Evolutionary conservation across 2,329 filamentous ascomycete genomes (phyloP), one percentile per base, ranked within the genome.

Genomic region (Xylariaceae sp.): DNA sequence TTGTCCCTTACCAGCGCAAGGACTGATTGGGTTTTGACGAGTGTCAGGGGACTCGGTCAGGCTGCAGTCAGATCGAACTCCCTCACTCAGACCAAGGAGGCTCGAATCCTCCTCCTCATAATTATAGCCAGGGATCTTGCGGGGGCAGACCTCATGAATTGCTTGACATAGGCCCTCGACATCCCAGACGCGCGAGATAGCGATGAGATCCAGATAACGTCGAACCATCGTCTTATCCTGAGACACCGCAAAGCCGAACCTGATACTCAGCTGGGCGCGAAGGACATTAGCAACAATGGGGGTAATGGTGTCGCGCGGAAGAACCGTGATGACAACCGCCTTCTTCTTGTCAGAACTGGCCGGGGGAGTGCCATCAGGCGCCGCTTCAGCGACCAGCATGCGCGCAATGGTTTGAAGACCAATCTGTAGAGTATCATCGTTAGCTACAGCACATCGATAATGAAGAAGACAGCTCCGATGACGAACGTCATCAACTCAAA

Each of bases 111-210:
- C 34, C 53, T 51, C 34, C 10, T 34, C 30, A 52, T 30, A 23
- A 51, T 30, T 5, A 30, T 30, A 30, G 23, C 23, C 23, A 30
- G 23, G 4, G 5, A 30, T 30, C 23, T 30, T 30, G 23, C 23
- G 23, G 23, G 23, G 23, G 23, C 23, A 30, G 23, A 30, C 23
- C 64, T 87, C 84, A 1, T 68, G 71, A 39, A 87, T 65, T 0
- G 82, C 82, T 67, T 86, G 82, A 76, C 76, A 79, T 15, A 87
- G 65, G 0, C 84, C 84, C 51, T 84, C 77, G 9, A 84, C 64
- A 60, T 85, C 82, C 64, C 87, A 87, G 0, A 86, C 77, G 23
- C 80, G 75, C 23, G 81, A 81, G 34, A 87, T 74, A 37, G 78
- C 76, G 3, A 85, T 78, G 51, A 74, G 74, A 51, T 81, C 78